Conservation (phyloP, 2,329 filamentous ascomycete genomes). For the Pseudogymnoascus sp. region DNA sequence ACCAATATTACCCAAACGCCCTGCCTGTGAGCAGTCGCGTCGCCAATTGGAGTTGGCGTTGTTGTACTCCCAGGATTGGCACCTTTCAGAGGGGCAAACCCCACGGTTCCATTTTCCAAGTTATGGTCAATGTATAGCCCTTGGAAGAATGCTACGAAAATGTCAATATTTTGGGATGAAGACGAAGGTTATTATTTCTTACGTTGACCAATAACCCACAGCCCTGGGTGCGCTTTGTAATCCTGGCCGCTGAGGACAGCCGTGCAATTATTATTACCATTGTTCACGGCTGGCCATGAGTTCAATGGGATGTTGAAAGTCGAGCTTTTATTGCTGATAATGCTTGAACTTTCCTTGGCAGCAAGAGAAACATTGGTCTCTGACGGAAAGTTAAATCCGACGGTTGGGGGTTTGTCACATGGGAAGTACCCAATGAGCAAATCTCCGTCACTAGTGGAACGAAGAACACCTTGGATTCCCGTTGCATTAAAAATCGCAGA, state of each 20-base stretch:
- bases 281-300: neutral
- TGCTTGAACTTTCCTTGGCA: neutral
- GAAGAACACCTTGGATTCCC: neutral
- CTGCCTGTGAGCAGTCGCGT: neutral
- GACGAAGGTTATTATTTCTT: neutral
- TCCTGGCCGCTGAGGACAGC: neutral
- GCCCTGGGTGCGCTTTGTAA: neutral
- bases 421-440: slow-evolving; percentile 12
- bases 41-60: neutral
- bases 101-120: neutral
- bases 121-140: neutral
- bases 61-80: neutral
- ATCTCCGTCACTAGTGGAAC: neutral
- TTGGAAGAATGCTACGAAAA: neutral
- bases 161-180: neutral
- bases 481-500: neutral
- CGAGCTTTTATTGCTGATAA: neutral
- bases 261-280: neutral
- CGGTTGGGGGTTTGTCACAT: slow-evolving; percentile 9
- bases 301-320: neutral
- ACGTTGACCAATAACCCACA: neutral
- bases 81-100: neutral
- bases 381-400: slow-evolving; percentile 12
- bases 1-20: neutral
- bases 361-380: slow-evolving; percentile 6